Conservation (phyloP, 805 yeast genomes). For the Osmozyma mogii region DNA sequence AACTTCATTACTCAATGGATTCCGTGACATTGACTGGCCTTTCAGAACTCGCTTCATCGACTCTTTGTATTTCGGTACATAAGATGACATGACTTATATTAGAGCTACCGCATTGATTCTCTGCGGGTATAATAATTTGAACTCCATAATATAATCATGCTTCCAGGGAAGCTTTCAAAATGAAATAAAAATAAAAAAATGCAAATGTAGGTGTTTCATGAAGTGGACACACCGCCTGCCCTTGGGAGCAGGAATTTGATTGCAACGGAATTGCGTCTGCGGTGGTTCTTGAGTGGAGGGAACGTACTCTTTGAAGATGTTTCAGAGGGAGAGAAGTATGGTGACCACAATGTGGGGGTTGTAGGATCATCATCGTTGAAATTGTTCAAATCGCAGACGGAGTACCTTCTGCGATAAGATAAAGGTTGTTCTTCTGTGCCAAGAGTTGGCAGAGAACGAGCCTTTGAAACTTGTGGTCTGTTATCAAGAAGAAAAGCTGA, state of each 20-base stretch:
- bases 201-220: no score
- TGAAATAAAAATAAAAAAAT: no score
- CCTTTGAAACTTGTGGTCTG: background rate
- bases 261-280: conserved; percentile 4
- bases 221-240: no score
- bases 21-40: conserved; percentile 47
- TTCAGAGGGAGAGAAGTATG: no score
- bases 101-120: no score
- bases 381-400: conserved; percentile 5
- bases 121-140: no score
- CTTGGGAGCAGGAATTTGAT: conserved; percentile 5
- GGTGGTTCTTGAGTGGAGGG: conserved; percentile 3
- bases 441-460: background rate
- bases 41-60: conserved; percentile 67
- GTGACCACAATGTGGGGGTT: background rate
- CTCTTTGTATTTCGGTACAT: conserved; percentile 74
- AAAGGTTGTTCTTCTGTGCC: background rate
- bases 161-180: no score
- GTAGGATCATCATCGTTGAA: conserved; percentile 1
- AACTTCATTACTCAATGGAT: no score
- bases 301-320: background rate
- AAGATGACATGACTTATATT: no score
- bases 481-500: conserved; percentile 3
- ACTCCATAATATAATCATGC: no score
- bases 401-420: conserved; percentile 1